A percentile compares a stretch with the other conserved stretches of the same genome.
phyloP scores from a whole-genome alignment of 2,329 filamentous ascomycete species.

The Davidsoniella australis region DNA sequence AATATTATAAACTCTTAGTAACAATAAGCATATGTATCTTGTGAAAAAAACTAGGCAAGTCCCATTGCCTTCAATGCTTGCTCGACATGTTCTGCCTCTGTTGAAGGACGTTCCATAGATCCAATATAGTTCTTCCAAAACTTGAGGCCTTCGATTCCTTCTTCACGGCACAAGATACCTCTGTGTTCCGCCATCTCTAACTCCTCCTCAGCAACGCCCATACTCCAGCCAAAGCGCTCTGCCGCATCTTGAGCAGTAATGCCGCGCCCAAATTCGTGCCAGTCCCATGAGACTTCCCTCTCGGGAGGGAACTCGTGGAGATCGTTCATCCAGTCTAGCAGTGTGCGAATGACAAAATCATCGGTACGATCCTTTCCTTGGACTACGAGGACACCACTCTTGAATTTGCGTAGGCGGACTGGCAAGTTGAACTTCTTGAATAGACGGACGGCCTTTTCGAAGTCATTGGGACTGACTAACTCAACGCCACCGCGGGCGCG shows the following conservation, averaged over 20 bases:
- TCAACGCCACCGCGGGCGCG: constrained; percentile 84
- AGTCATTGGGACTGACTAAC: constrained; percentile 78
- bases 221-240: constrained; percentile 87
- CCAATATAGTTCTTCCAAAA: constrained; percentile 78
- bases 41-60: constrained; percentile 17
- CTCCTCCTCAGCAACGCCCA: constrained; percentile 89
- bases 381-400: constrained; percentile 85
- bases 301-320: constrained; percentile 49
- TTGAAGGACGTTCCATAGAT: constrained; percentile 20
- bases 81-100: constrained; percentile 27
- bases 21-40: too few species aligned
- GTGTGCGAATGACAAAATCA: constrained; percentile 64
- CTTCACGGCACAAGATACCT: constrained; percentile 75
- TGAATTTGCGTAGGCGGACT: constrained; percentile 73
- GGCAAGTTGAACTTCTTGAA: constrained; percentile 83
- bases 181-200: constrained; percentile 92
- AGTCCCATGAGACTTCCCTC: constrained; percentile 55
- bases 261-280: constrained; percentile 60
- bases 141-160: constrained; percentile 73
- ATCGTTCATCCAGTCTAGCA: constrained; percentile 63
- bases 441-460: constrained; percentile 71
- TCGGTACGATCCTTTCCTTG: constrained; percentile 79
- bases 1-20: too few species aligned
- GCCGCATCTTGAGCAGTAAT: constrained; percentile 82
- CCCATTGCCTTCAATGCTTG: constrained; percentile 28